Percentiles rank a stretch among this genome's conserved stretches.
Conservation (phyloP, 2,329 filamentous ascomycete genomes). For the Stachybotrys chlorohalonatus region DNA sequence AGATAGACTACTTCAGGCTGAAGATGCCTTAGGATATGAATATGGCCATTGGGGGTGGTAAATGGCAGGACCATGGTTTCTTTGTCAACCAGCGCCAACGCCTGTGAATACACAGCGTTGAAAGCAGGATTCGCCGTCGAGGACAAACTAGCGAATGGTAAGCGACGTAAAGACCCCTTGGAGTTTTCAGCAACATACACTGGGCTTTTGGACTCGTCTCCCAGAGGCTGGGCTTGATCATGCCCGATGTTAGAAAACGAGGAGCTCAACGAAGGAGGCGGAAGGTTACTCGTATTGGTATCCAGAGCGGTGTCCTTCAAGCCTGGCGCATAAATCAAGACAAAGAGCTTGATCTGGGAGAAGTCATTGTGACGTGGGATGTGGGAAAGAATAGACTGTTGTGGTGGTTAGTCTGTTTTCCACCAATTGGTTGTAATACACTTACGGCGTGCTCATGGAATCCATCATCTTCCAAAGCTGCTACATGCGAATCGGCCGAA, state of each 20-base stretch:
- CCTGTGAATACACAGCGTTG: slow-evolving; percentile 73
- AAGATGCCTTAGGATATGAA: slow-evolving; percentile 79
- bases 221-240: slow-evolving; percentile 60
- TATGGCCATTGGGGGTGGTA: slow-evolving; percentile 70
- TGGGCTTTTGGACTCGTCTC: slow-evolving; percentile 52
- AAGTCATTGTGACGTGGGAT: slow-evolving; percentile 72
- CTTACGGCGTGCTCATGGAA: slow-evolving; percentile 76
- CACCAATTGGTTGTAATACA: no score
- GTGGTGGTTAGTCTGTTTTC: neutral
- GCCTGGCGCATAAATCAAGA: slow-evolving; percentile 81
- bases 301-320: slow-evolving; percentile 59
- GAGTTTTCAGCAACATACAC: slow-evolving; percentile 30
- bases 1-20: slow-evolving; percentile 81
- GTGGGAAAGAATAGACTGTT: slow-evolving; percentile 76
- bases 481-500: slow-evolving; percentile 61
- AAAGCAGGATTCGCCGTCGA: slow-evolving; percentile 54
- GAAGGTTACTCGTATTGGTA: slow-evolving; percentile 41
- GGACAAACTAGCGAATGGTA: slow-evolving; percentile 25
- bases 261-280: slow-evolving; percentile 59
- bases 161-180: slow-evolving; percentile 1
- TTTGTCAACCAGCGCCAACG: slow-evolving; percentile 69
- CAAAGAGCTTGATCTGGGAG: slow-evolving; percentile 66
- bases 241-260: slow-evolving; percentile 82
- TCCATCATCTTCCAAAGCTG: slow-evolving; percentile 48
- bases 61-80: slow-evolving; percentile 85